Base-by-base conservation (phyloP, 768 basidiomycete genomes). In the Brasilioporus rufonigricans region DNA sequence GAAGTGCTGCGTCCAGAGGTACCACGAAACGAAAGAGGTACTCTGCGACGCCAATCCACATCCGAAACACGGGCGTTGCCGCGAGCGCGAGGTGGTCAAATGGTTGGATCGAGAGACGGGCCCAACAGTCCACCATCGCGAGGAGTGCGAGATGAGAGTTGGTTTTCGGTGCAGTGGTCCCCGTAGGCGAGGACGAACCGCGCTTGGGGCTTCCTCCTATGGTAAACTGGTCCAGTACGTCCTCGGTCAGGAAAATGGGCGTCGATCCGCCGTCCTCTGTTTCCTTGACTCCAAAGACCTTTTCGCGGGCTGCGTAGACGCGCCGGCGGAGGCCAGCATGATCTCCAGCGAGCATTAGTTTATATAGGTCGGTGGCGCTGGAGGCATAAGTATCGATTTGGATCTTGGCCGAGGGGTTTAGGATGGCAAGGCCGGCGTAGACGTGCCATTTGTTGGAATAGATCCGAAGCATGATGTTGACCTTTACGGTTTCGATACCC, bases 51-150 rank as follows among this genome's bases (percentile, higher is more conserved):
- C 96, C 96, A 48, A 99, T 87, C 86, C 96, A 98, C 58, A 99
- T 80, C 49, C 94, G 83, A 75, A 99, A 99, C 33, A 98, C 82
- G 0, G 97, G 97, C 2, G 95, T 99, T 9, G 94, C 96, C 0
- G 96, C 96, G 43, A 98, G 84, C 9, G 87, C 81, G 58, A 98
- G 84, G 74, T 98, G 95, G 32, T 83, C 85, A 67, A 91, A 96
- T 0, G 97, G 97, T 50, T 90, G 83, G 65, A 97, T 94, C 0
- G 77, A 75, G 48, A 98, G 83, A 48, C 82, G 81, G 9, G 91
- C 88, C 97, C 97, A 99, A 64, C 91, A 95, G 72, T 99, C 97
- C 19, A 98, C 97, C 94, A 99, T 98, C 16, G 95, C 94, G 45
- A 98, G 83, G 9, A 99, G 79, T 10, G 92, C 87, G 52, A 98